phyloP scores from a whole-genome alignment of 2,329 filamentous ascomycete species.

The Trichoderma arundinaceum region DNA sequence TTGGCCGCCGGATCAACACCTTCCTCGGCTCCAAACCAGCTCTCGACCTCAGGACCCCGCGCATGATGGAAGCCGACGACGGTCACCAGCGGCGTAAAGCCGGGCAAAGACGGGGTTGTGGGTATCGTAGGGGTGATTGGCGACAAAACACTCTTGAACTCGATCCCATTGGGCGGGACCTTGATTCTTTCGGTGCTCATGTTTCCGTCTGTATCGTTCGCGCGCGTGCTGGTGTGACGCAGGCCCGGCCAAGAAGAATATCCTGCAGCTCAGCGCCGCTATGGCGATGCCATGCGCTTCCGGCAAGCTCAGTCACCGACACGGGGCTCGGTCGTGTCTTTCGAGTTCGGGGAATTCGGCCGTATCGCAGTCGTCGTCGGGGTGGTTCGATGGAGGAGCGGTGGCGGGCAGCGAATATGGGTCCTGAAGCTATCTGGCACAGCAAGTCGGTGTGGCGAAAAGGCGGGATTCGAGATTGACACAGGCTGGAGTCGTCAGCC shows the following conservation, averaged over 20 bases:
- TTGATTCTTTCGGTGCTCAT: slow-evolving; percentile 43
- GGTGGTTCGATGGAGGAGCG: neutral
- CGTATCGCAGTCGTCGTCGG: neutral
- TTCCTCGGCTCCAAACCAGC: slow-evolving; percentile 80
- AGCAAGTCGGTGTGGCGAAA: slow-evolving; percentile 25
- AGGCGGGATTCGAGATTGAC: slow-evolving; percentile 27
- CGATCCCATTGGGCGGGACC: slow-evolving; percentile 36
- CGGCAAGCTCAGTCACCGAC: slow-evolving; percentile 19
- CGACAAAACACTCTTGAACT: slow-evolving; percentile 42
- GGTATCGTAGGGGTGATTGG: slow-evolving; percentile 43
- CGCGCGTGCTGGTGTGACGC: slow-evolving; percentile 6
- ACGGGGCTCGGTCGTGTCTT: neutral
- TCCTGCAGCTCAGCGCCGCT: slow-evolving; percentile 33
- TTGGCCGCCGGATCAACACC: slow-evolving; percentile 78
- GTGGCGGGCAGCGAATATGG: slow-evolving; percentile 6
- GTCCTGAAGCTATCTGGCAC: neutral
- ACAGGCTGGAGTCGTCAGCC: slow-evolving; percentile 1
- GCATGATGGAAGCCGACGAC: slow-evolving; percentile 88
- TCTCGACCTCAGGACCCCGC: slow-evolving; percentile 88
- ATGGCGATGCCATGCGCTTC: slow-evolving; percentile 38
- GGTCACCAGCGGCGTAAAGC: slow-evolving; percentile 72
- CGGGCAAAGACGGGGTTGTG: slow-evolving; percentile 41
- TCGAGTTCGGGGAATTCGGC: slow-evolving; percentile 7
- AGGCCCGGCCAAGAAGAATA: slow-evolving; percentile 21
- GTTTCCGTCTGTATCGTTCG: slow-evolving; percentile 23